A percentile compares a stretch with the other conserved stretches of the same genome.
Evolutionary conservation across 2,329 filamentous ascomycete genomes (phyloP).

Genomic region (Cladosporium sp.): DNA sequence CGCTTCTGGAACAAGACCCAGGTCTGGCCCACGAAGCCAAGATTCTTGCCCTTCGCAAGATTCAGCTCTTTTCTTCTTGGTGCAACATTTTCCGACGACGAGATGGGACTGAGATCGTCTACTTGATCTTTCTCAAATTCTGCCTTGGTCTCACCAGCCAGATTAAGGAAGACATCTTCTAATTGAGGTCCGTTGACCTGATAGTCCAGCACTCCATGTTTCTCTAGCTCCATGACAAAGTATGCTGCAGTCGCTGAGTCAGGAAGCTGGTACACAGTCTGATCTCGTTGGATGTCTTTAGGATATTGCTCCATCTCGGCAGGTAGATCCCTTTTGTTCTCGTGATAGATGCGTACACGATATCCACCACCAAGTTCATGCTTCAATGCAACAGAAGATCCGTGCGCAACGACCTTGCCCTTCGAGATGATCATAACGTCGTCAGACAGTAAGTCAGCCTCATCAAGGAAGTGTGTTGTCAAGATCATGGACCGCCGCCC

Average conservation of each 20-base stretch:
- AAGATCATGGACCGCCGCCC: constrained; percentile 77
- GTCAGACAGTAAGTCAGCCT: constrained; percentile 84
- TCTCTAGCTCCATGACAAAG: constrained; percentile 67
- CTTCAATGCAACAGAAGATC: constrained; percentile 82
- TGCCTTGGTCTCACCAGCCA: constrained; percentile 72
- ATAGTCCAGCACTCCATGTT: constrained; percentile 66
- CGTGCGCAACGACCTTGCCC: constrained; percentile 74
- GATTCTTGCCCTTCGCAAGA: constrained; percentile 64
- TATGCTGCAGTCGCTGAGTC: constrained; percentile 66
- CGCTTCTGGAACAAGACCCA: constrained; percentile 74
- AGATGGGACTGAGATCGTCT: constrained; percentile 13
- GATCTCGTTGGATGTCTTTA: constrained; percentile 58
- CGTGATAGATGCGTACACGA: constrained; percentile 68
- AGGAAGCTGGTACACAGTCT: constrained; percentile 67
- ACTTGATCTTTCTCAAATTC: constrained; percentile 38
- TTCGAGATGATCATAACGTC: constrained; percentile 85
- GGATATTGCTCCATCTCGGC: constrained; percentile 22
- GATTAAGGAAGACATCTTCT: constrained; percentile 84
- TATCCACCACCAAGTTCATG: constrained; percentile 79
- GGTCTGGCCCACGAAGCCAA: constrained; percentile 67
- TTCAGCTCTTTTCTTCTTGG: constrained; percentile 27
- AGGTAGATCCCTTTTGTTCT: constrained; percentile 30
- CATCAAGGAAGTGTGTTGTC: constrained; percentile 91
- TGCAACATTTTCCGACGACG: constrained; percentile 19
- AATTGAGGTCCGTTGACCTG: constrained; percentile 85